These are phyloP conservation scores for Ophryocystis elektroscirrha DNA, from an alignment of 169 alveolate species.

Conservation along the genomic window DNA sequence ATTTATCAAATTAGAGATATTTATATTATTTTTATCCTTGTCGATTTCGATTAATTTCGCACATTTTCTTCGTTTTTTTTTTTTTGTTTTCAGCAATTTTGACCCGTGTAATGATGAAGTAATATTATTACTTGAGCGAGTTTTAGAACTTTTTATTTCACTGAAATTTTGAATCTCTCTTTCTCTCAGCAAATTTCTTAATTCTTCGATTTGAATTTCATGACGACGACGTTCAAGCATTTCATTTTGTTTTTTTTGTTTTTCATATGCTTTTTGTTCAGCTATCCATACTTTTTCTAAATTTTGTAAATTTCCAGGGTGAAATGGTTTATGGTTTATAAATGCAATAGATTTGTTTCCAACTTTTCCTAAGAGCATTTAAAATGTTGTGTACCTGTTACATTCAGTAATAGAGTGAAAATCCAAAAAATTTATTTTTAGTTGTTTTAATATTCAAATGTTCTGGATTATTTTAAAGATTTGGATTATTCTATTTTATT, in stretches of 20 bases:
- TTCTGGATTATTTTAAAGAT: no score
- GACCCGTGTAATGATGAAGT: not conserved
- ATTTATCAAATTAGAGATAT: slow-evolving; percentile 28
- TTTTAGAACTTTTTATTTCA: not conserved
- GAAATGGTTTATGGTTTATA: slow-evolving; percentile 69
- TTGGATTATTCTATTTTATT: no score
- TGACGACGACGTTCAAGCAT: slow-evolving; percentile 71
- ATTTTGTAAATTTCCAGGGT: slow-evolving; percentile 70
- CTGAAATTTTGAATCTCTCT: not conserved
- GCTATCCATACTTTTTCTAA: slow-evolving; percentile 83
- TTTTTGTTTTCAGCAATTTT: slow-evolving; percentile 21
- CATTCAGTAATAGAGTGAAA: no score
- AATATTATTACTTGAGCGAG: not conserved
- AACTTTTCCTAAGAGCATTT: slow-evolving; percentile 62
- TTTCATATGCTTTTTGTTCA: slow-evolving; percentile 69
- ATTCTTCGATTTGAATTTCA: slow-evolving; percentile 64
- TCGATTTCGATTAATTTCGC: slow-evolving; percentile 22
- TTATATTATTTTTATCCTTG: slow-evolving; percentile 12
- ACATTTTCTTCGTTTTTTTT: slow-evolving; percentile 10
- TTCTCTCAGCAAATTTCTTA: slow-evolving; percentile 49
- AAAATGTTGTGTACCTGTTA: no score
- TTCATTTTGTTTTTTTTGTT: slow-evolving; percentile 59
- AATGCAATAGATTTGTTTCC: slow-evolving; percentile 67
- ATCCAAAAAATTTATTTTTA: no score
- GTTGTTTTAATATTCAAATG: no score